Base-by-base conservation (phyloP, 2,329 filamentous ascomycete genomes). In the Chaetomiaceae sp. region DNA sequence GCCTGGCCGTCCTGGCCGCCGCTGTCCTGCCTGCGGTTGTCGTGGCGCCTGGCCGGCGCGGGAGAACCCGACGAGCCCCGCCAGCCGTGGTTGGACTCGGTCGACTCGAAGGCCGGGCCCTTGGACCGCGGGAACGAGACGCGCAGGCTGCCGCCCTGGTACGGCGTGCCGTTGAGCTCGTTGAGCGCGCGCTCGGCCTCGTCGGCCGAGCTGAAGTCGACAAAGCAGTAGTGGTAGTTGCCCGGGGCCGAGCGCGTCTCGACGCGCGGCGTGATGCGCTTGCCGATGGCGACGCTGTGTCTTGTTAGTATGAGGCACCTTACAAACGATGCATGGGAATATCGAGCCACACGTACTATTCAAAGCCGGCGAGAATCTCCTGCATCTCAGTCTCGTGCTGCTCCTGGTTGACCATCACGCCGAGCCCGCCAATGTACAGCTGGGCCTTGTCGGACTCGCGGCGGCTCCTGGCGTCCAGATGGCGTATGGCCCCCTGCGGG, bases 161-260 rank as follows among this genome's bases (percentile, higher is more conserved):
- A 14, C 1, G 57, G 39, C 23, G 56, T 59, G 2, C 69, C 69
- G 46, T 72, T 60, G 12, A 80, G 53, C 2, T 66, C 66, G 7
- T 70, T 60, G 51, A 79, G 70, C 19, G 80, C 82, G 9, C 66
- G 65, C 30, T 73, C 65, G 0, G 79, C 79, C 55, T 84, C 76
- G 46, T 81, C 74, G 0, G 68, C 62, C 5, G 72, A 78, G 42
- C 68, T 70, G 50, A 86, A 75, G 59, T 86, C 81, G n/a, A 86
- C 78, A 53, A 85, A 86, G 58, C 80, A 79, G 65, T 81, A 85
- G 66, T 85, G 77, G 60, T 81, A 74, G 55, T 79, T 75, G 25
- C 78, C 79, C 0, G 72, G 68, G 35, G 71, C 70, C n/a, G 69
- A 64, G 21, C 68, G 70, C 51, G 73, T 83, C 60, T 66, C 79